Evolutionary conservation across 1,284 basidiomycete species (phyloP).

Genomic region (Trichosporon inkin): DNA sequence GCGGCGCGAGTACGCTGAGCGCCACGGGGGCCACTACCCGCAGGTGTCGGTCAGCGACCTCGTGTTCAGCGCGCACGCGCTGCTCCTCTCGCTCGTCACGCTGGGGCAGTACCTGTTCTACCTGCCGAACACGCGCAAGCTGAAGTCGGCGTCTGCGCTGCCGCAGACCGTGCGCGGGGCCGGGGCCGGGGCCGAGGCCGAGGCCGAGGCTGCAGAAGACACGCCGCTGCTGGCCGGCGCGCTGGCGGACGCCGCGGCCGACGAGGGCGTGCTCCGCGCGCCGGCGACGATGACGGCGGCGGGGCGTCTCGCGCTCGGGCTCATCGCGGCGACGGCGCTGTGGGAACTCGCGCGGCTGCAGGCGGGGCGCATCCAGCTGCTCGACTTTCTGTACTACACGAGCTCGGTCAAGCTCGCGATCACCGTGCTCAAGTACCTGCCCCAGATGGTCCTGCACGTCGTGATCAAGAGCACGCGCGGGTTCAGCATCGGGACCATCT

Average conservation of each 20-base stretch:
- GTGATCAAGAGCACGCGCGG: constrained; percentile 38
- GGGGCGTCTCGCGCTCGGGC: constrained; percentile 28
- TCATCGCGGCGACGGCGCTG: constrained; percentile 28
- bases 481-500: constrained; percentile 41
- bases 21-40: constrained; percentile 50
- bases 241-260: neutral
- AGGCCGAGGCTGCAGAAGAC: no score
- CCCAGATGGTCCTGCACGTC: constrained; percentile 47
- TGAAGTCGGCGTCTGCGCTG: neutral
- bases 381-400: constrained; percentile 48
- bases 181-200: no score
- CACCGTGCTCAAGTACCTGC: constrained; percentile 47
- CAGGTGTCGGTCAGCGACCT: constrained; percentile 50
- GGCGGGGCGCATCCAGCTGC: constrained; percentile 30
- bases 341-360: constrained; percentile 27
- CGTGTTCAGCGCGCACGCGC: constrained; percentile 50
- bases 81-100: constrained; percentile 34
- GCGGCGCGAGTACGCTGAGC: constrained; percentile 44
- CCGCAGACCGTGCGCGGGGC: no score
- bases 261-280: constrained; percentile 1
- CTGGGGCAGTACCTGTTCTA: constrained; percentile 38
- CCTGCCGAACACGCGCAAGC: constrained; percentile 13
- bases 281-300: constrained; percentile 27
- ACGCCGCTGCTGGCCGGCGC: constrained; percentile 9
- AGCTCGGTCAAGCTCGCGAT: constrained; percentile 44